phyloP scores from a whole-genome alignment of 1,284 basidiomycete species.

The Coriolopsis trogii region DNA sequence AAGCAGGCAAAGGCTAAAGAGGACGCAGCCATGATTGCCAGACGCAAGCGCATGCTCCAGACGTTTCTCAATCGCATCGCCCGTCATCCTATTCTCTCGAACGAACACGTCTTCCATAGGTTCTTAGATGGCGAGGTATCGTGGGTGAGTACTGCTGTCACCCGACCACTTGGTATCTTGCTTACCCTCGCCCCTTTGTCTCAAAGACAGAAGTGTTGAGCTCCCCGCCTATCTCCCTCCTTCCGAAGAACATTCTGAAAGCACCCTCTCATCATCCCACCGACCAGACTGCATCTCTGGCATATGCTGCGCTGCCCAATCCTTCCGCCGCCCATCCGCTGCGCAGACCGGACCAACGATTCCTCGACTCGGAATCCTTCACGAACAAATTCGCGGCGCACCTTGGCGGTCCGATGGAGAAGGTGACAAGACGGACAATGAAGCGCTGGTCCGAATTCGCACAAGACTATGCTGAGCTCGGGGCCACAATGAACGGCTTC shows the following conservation, averaged over 20 bases:
- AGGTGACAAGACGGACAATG: conserved; percentile 88
- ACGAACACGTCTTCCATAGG: conserved; percentile 92
- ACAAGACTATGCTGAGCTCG: conserved; percentile 93
- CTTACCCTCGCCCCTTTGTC: neutral
- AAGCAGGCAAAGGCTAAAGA: conserved; percentile 98
- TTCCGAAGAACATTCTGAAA: conserved; percentile 96
- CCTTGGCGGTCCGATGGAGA: conserved; percentile 91
- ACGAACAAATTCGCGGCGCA: conserved; percentile 96
- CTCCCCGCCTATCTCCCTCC: conserved; percentile 86
- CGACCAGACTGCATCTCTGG: conserved; percentile 71
- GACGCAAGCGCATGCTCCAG: conserved; percentile 92
- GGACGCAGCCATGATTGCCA: conserved; percentile 89
- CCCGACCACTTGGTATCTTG: neutral
- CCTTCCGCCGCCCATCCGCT: conserved; percentile 88
- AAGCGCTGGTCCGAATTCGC: conserved; percentile 95
- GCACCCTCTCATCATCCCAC: conserved; percentile 96
- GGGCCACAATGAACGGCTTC: conserved; percentile 95
- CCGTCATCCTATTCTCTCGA: conserved; percentile 90
- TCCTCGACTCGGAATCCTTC: conserved; percentile 95
- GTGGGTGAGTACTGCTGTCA: conserved; percentile 66
- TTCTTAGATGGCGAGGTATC: conserved; percentile 96
- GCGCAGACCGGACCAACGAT: conserved; percentile 89
- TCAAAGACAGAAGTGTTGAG: conserved; percentile 85
- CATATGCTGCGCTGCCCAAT: conserved; percentile 86
- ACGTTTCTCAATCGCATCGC: conserved; percentile 92